Percentiles rank a stretch among this genome's conserved stretches.
phyloP scores from a whole-genome alignment of 352 stramenopile genomes.

The Blastocystis sp. region DNA sequence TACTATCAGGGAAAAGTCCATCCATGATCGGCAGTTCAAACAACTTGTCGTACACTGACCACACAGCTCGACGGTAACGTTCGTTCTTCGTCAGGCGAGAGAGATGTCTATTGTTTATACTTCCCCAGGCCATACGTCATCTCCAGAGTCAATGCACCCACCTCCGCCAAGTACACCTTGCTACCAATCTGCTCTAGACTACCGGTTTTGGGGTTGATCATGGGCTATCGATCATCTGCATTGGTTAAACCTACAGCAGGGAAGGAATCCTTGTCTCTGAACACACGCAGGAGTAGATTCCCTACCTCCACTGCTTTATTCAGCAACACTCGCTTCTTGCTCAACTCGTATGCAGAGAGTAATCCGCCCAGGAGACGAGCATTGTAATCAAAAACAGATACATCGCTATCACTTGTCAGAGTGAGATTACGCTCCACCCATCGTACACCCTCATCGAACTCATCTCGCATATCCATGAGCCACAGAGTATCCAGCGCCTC shows the following conservation, averaged over 20 bases:
- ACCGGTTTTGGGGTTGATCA: constrained; percentile 73
- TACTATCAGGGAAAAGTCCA: constrained; percentile 66
- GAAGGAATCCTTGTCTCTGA: constrained; percentile 80
- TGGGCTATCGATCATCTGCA: constrained; percentile 62
- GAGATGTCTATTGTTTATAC: constrained; percentile 63
- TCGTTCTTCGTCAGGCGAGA: constrained; percentile 67
- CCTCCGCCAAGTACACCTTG: constrained; percentile 70
- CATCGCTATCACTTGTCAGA: constrained; percentile 71
- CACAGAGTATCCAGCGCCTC: constrained; percentile 87
- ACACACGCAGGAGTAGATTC: constrained; percentile 79
- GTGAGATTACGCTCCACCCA: constrained; percentile 73
- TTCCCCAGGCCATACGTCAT: constrained; percentile 69
- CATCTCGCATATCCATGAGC: constrained; percentile 84
- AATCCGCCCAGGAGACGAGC: constrained; percentile 87
- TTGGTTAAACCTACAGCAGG: constrained; percentile 72
- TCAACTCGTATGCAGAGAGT: constrained; percentile 84
- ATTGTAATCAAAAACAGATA: constrained; percentile 94
- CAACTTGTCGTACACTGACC: background rate
- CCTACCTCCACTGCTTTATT: constrained; percentile 85
- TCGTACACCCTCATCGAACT: constrained; percentile 78
- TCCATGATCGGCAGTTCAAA: constrained; percentile 53
- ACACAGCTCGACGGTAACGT: constrained; percentile 67
- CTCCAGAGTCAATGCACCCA: constrained; percentile 75
- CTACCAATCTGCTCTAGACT: constrained; percentile 66
- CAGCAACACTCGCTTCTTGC: constrained; percentile 69